Evolutionary conservation across 257 asterid genomes (phyloP).

Genomic region (Linderniella brevidens): DNA sequence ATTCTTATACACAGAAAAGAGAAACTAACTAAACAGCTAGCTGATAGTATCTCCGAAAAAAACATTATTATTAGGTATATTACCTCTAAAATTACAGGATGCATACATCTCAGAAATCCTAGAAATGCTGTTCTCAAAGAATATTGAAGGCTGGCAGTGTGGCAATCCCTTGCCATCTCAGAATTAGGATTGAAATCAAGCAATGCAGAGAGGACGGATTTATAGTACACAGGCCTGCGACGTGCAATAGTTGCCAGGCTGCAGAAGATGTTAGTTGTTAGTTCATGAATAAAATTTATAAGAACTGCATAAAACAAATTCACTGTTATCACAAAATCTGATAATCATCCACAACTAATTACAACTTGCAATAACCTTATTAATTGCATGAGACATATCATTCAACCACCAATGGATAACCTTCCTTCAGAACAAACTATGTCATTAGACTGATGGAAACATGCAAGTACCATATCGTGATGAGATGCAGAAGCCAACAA

Average conservation of each 20-base stretch:
- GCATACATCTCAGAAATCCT: slow-evolving; percentile 85
- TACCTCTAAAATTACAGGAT: slow-evolving; percentile 70
- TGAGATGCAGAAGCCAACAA: no score
- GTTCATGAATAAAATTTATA: neutral
- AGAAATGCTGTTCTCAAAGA: slow-evolving; percentile 78
- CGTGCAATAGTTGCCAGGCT: slow-evolving; percentile 86
- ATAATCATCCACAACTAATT: neutral
- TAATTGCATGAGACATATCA: neutral
- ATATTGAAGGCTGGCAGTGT: slow-evolving; percentile 66
- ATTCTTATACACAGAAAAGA: neutral
- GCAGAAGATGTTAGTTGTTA: slow-evolving; percentile 16
- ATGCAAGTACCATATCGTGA: no score
- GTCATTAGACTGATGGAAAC: no score
- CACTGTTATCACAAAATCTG: neutral
- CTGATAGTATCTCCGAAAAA: neutral
- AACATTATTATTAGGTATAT: neutral
- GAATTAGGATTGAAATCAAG: slow-evolving; percentile 50
- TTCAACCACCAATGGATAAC: no score
- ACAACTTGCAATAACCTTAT: neutral
- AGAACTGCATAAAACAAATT: slow-evolving; percentile 6
- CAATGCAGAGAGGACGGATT: slow-evolving; percentile 42
- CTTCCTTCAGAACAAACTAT: neutral
- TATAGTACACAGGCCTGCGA: slow-evolving; percentile 60
- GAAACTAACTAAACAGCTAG: neutral
- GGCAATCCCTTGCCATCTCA: slow-evolving; percentile 56